These are phyloP conservation scores for Monilinia aucupariae DNA, from an alignment of 2,329 filamentous ascomycete genomes.

Conservation along the genomic window DNA sequence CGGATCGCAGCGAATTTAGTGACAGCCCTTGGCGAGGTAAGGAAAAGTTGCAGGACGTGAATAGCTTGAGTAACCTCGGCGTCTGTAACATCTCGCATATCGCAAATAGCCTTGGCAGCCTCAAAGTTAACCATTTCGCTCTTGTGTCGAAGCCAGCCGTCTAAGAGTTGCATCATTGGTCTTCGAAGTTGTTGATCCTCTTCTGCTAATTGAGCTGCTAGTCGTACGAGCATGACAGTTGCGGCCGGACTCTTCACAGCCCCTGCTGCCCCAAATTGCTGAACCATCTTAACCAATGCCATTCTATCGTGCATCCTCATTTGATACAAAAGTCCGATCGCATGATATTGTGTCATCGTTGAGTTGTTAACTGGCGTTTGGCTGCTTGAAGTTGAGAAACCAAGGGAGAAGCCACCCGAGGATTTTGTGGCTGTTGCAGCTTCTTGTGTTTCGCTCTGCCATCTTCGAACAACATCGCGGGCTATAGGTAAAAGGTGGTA, in stretches of 20 bases:
- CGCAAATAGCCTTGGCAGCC: conserved; percentile 95
- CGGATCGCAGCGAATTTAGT: conserved; percentile 97
- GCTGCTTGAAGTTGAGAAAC: conserved; percentile 75
- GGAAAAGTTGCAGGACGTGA: conserved; percentile 91
- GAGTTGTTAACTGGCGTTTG: conserved; percentile 82
- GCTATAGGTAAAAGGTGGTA: conserved; percentile 97
- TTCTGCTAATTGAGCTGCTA: conserved; percentile 89
- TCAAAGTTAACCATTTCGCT: conserved; percentile 99
- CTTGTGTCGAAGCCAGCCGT: conserved; percentile 96
- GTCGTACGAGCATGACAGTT: conserved; percentile 82
- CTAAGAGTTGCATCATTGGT: conserved; percentile 95
- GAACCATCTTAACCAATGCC: conserved; percentile 99
- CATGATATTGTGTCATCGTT: conserved; percentile 97
- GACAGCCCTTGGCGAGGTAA: conserved; percentile 89
- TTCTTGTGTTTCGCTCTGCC: conserved; percentile 98
- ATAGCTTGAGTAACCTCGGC: conserved; percentile 87
- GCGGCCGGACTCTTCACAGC: conserved; percentile 93
- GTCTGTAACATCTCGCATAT: conserved; percentile 88
- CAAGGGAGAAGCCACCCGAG: conserved; percentile 81
- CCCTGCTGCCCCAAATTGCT: conserved; percentile 88
- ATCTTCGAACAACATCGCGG: conserved; percentile 88
- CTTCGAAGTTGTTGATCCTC: conserved; percentile 84
- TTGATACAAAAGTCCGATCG: conserved; percentile 93
- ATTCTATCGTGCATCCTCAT: conserved; percentile 97
- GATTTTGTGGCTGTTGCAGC: conserved; percentile 87